These are phyloP conservation scores for Debaryomycetaceae sp. DNA, from an alignment of 1,139 yeast genomes.

Conservation along the genomic window DNA sequence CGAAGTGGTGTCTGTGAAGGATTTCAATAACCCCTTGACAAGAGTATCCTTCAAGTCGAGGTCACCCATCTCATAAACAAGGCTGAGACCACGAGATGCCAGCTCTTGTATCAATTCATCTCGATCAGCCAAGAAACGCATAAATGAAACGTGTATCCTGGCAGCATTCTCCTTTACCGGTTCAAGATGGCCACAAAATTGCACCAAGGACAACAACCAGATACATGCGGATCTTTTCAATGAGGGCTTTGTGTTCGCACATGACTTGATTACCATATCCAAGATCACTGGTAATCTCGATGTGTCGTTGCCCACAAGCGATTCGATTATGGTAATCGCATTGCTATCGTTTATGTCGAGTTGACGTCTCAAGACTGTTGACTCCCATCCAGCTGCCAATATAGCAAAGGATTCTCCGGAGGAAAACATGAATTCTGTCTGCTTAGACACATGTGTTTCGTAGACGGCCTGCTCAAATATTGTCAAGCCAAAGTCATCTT, in stretches of 20 bases:
- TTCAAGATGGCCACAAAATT: slow-evolving; percentile 57
- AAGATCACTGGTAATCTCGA: slow-evolving; percentile 36
- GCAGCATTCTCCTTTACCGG: slow-evolving; percentile 41
- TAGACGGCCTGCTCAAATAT: slow-evolving; percentile 44
- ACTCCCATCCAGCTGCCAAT: slow-evolving; percentile 72
- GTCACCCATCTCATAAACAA: slow-evolving; percentile 78
- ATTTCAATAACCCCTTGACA: slow-evolving; percentile 68
- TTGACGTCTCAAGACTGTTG: slow-evolving; percentile 48
- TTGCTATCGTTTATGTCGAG: slow-evolving; percentile 44
- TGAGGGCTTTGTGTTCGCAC: slow-evolving; percentile 67
- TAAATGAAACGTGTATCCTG: slow-evolving; percentile 66
- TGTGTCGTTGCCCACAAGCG: slow-evolving; percentile 16
- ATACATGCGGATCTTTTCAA: slow-evolving; percentile 74
- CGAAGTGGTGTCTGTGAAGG: slow-evolving; percentile 72
- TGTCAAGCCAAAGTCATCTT: slow-evolving; percentile 15
- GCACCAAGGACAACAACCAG: slow-evolving; percentile 79
- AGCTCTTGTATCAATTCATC: slow-evolving; percentile 88
- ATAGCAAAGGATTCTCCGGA: slow-evolving; percentile 82
- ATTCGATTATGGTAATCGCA: slow-evolving; percentile 7
- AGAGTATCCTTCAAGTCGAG: slow-evolving; percentile 63
- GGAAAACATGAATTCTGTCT: slow-evolving; percentile 68
- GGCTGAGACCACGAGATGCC: slow-evolving; percentile 82
- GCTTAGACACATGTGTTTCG: slow-evolving; percentile 63
- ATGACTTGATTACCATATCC: slow-evolving; percentile 44
- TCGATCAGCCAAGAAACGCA: slow-evolving; percentile 69